Evolutionary conservation across 1,284 basidiomycete species (phyloP), one percentile per base, ranked within the genome.

Genomic region (Phylloporus sp.): DNA sequence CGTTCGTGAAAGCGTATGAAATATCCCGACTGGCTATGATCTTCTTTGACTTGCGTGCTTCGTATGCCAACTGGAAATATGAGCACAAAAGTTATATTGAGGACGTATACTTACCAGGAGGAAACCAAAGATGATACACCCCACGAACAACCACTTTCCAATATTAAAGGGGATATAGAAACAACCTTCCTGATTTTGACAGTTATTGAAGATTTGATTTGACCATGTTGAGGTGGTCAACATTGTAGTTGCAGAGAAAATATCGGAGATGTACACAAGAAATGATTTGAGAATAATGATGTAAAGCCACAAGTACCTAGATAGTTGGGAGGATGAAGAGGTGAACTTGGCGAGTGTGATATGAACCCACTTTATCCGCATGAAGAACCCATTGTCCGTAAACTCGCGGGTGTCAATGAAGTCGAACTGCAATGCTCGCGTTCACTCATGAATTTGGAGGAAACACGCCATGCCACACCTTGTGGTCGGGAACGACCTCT

Each of bases 111-210:
- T 67, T 73, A 93, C 94, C 74, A 99, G 81, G 18, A 98, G 82
- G 82, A 98, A 98, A 28, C 95, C 96, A 78, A 98, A 95, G 73
- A 98, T 92, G 84, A 99, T 98, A 78, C 97, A 99, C 47, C 95
- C 95, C 31, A 96, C 92, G 80, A 99, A 98, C 65, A 99, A 83
- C 96, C 96, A 98, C 78, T 96, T 94, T 64, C 94, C 95, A 58
- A 94, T 88, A 63, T 83, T 82, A 80, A 98, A 98, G 11, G 94
- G 90, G 66, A 99, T 95, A 70, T 89, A 87, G 66, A 98, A 88
- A 69, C 93, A 95, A 58, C 93, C 90, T 22, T 85, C 64, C 72
- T 81, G 74, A 68, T 75, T 67, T 69, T 78, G 80, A 72, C 93
- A 95, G 70, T 89, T 85, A 67, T 89, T 82, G 79, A 95, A 93